These are phyloP conservation scores for Parathielavia hyrcaniae DNA, from an alignment of 495 filamentous ascomycete species.

Conservation along the genomic window DNA sequence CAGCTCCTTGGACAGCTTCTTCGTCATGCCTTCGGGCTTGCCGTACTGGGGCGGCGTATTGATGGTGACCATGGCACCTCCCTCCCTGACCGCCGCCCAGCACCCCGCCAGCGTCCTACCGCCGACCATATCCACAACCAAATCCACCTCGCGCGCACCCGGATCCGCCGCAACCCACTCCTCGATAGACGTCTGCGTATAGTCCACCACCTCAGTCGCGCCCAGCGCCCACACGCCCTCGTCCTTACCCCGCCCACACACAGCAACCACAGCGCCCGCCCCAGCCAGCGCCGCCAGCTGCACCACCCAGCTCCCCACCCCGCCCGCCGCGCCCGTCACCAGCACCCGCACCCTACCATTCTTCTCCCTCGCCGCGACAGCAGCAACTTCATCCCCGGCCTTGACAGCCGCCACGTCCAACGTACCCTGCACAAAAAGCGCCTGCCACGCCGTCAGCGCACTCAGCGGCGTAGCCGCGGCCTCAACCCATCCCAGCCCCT, in stretches of 20 bases:
- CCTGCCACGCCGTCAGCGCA: conserved; percentile 58
- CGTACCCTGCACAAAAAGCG: conserved; percentile 43
- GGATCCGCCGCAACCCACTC: conserved; percentile 46
- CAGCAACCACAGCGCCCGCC: conserved; percentile 50
- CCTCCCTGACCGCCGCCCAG: conserved; percentile 54
- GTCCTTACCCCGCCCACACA: conserved; percentile 53
- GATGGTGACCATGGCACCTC: conserved; percentile 43
- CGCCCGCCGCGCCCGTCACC: conserved; percentile 60
- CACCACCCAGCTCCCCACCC: conserved; percentile 52
- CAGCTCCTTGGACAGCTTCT: conserved; percentile 31
- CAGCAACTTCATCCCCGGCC: too few relatives aligned
- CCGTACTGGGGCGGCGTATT: conserved; percentile 42
- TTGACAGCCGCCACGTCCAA: conserved; percentile 24
- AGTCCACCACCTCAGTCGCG: conserved; percentile 65
- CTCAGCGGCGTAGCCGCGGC: conserved; percentile 54
- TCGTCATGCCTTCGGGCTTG: conserved; percentile 33
- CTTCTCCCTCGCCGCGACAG: conserved; percentile 41
- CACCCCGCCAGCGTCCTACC: conserved; percentile 43
- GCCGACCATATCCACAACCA: conserved; percentile 61
- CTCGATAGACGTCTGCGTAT: conserved; percentile 45
- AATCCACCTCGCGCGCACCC: conserved; percentile 45
- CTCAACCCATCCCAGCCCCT: conserved; percentile 47
- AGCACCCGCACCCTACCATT: conserved; percentile 53
- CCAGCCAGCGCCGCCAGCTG: conserved; percentile 51
- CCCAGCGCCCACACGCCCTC: conserved; percentile 52